Conservation (phyloP, 805 yeast genomes). For the Hanseniaspora mollemarum region DNA sequence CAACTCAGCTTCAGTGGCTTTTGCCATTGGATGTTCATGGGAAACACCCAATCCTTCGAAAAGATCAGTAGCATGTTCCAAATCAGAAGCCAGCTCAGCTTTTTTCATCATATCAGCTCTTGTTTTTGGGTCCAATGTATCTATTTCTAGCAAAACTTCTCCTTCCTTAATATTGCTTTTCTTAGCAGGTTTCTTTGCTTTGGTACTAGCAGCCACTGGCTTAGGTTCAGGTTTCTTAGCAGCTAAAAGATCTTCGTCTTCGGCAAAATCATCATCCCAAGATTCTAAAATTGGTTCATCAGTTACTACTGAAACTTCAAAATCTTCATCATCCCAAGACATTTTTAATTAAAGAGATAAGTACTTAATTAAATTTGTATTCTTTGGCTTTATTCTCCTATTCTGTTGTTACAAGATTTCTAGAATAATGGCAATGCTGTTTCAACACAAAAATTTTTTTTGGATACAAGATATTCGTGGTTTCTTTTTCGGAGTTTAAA, state of each 20-base stretch:
- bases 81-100: conserved; percentile 75
- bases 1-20: conserved; percentile 30
- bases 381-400: too few species aligned
- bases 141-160: conserved; percentile 44
- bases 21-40: conserved; percentile 38
- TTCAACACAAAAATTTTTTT: too few species aligned
- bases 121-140: conserved; percentile 60
- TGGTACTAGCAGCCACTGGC: conserved; percentile 24
- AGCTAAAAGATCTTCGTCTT: conserved; percentile 39
- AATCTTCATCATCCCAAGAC: conserved; percentile 77
- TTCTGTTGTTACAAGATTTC: too few species aligned
- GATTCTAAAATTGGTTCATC: conserved; percentile 48
- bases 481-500: not conserved
- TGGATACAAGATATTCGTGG: too few species aligned
- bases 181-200: conserved; percentile 28
- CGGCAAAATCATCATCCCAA: conserved; percentile 67
- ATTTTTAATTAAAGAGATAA: conserved; percentile 18
- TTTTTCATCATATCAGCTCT: conserved; percentile 60
- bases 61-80: conserved; percentile 85
- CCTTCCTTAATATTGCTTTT: conserved; percentile 33
- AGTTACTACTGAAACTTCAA: conserved; percentile 50
- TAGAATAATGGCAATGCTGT: too few species aligned
- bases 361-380: too few species aligned
- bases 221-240: conserved; percentile 72
- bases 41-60: conserved; percentile 61